Conservation (phyloP, 108 stramenopile genomes). For the Fistulifera pelliculosa region DNA sequence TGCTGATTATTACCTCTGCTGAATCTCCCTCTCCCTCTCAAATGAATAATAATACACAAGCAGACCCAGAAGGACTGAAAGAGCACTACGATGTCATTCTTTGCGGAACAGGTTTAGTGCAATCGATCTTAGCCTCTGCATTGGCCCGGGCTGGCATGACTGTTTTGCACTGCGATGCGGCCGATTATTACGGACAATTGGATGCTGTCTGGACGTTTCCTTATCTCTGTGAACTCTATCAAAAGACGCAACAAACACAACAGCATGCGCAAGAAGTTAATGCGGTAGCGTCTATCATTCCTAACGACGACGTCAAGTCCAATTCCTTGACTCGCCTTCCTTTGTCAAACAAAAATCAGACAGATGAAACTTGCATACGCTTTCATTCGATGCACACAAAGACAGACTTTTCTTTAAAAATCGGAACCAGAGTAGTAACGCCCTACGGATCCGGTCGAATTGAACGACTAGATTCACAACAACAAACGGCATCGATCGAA, state of each 20-base stretch:
- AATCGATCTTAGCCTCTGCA: conserved; percentile 70
- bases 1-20: too few relatives aligned
- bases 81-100: conserved; percentile 57
- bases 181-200: conserved; percentile 70
- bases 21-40: too few relatives aligned
- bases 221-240: conserved; percentile 23
- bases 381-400: too few relatives aligned
- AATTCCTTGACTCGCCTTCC: background rate
- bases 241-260: conserved; percentile 11
- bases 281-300: background rate
- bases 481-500: background rate
- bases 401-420: conserved; percentile 11
- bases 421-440: conserved; percentile 20
- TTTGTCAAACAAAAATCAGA: too few relatives aligned
- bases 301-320: background rate
- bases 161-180: conserved; percentile 70
- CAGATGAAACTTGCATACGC: background rate
- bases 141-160: conserved; percentile 60
- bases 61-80: too few relatives aligned
- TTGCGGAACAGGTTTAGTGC: conserved; percentile 68
- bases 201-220: conserved; percentile 53
- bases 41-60: too few relatives aligned
- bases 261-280: background rate
- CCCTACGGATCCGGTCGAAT: conserved; percentile 31
- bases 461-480: background rate